Percentiles rank a stretch among this genome's conserved stretches.
These are phyloP conservation scores for Trichomonascaceae sp. DNA, from an alignment of 1,139 yeast genomes.

Conservation along the genomic window DNA sequence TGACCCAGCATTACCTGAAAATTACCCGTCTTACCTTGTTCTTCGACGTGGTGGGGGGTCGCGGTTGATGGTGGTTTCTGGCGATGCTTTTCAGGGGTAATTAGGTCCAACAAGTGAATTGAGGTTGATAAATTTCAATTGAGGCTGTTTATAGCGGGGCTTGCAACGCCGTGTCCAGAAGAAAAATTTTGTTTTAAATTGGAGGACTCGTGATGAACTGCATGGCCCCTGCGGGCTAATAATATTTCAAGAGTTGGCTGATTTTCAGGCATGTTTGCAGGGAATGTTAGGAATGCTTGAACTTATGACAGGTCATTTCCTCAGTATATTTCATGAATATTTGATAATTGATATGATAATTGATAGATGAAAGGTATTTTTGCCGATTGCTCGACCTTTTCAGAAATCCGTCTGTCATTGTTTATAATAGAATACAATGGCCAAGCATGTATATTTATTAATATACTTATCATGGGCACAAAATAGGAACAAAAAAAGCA, in stretches of 20 bases:
- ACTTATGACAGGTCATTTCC: background rate
- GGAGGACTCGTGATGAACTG: background rate
- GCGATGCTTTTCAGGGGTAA: background rate
- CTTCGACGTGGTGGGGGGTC: background rate
- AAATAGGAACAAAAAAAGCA: background rate
- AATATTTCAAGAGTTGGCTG: background rate
- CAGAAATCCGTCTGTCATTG: background rate
- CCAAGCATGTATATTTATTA: background rate
- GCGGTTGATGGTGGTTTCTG: background rate
- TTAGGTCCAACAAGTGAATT: background rate
- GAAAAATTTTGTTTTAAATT: background rate
- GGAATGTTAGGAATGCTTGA: background rate
- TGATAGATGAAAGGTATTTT: background rate
- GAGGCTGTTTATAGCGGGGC: background rate
- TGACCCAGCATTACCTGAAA: background rate
- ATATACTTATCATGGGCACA: background rate
- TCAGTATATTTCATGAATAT: background rate
- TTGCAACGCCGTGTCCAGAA: background rate
- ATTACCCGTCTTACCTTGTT: background rate
- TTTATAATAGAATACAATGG: background rate
- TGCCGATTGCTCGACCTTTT: background rate
- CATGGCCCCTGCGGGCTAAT: background rate
- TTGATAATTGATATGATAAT: no score
- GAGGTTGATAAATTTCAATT: background rate
- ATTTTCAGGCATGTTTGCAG: background rate